Evolutionary conservation across 441 rosid genomes (phyloP).

Genomic region (Manihot esculenta): DNA sequence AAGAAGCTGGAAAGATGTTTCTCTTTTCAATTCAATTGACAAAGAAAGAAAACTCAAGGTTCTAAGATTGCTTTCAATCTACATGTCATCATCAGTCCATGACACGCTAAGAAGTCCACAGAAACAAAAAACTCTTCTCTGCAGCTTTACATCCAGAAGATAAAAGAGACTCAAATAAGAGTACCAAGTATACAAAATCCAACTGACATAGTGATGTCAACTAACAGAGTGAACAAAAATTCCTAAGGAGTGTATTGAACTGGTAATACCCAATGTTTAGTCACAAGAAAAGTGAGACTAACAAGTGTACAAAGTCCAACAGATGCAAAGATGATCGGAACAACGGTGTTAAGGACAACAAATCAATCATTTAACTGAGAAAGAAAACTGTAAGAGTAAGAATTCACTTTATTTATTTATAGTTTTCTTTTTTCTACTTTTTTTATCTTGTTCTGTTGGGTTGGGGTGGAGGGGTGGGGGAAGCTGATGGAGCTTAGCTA

Average conservation of each 20-base stretch:
- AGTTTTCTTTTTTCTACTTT: neutral
- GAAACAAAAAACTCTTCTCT: neutral
- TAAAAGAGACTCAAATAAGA: neutral
- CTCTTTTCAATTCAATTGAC: neutral
- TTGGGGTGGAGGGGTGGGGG: no score
- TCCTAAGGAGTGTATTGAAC: neutral
- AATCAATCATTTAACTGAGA: neutral
- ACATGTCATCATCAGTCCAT: neutral
- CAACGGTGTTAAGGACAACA: neutral
- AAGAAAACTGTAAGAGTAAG: neutral
- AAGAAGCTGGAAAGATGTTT: neutral
- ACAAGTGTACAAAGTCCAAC: neutral
- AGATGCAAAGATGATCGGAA: neutral
- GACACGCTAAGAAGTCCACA: neutral
- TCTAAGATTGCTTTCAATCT: neutral
- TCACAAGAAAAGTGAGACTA: neutral
- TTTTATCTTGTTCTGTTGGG: no score
- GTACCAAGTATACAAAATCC: neutral
- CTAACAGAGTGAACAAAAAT: neutral
- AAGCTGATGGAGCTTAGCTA: neutral
- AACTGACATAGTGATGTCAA: neutral
- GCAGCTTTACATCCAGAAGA: constrained; percentile 3
- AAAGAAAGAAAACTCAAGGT: constrained; percentile 6
- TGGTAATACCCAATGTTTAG: neutral
- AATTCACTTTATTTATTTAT: neutral